Percentiles rank a stretch among this genome's conserved stretches.
Conservation (phyloP, 2,329 filamentous ascomycete species). For the Diaporthe caulivora region DNA sequence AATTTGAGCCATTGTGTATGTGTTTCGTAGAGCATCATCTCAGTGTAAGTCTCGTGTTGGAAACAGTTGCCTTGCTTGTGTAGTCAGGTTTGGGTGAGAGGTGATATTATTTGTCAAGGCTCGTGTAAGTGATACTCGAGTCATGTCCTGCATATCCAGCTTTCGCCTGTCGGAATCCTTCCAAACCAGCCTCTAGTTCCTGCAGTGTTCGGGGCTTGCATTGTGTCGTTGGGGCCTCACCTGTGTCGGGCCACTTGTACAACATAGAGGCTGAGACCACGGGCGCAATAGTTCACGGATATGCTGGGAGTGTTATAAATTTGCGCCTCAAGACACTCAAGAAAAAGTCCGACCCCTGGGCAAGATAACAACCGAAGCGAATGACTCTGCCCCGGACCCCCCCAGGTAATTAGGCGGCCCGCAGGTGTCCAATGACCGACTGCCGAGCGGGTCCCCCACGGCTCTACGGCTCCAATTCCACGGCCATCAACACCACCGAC, state of each 20-base stretch:
- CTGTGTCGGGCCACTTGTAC: not conserved
- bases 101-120: not conserved
- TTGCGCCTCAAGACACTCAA: no score
- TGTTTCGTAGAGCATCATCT: not conserved
- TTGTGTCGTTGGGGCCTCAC: not conserved
- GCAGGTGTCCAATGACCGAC: slow-evolving; percentile 20
- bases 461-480: slow-evolving; percentile 3
- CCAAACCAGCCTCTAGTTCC: no score
- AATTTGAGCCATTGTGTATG: not conserved
- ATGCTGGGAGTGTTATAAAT: no score
- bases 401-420: slow-evolving; percentile 19
- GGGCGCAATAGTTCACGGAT: not conserved
- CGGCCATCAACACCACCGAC: slow-evolving; percentile 20
- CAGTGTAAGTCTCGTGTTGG: no score
- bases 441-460: slow-evolving; percentile 17
- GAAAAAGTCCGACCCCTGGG: not conserved
- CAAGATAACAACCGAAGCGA: not conserved
- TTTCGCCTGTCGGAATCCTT: not conserved
- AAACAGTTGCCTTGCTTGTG: not conserved
- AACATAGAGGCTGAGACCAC: no score
- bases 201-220: no score
- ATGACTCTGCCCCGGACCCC: slow-evolving; percentile 9
- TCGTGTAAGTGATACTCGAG: slow-evolving; percentile 21
- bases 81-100: not conserved
- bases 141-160: slow-evolving; percentile 12